A percentile compares a stretch with the other conserved stretches of the same genome.
phyloP scores from a whole-genome alignment of 1,139 yeast species.

The Lizanozyma gosingica region DNA sequence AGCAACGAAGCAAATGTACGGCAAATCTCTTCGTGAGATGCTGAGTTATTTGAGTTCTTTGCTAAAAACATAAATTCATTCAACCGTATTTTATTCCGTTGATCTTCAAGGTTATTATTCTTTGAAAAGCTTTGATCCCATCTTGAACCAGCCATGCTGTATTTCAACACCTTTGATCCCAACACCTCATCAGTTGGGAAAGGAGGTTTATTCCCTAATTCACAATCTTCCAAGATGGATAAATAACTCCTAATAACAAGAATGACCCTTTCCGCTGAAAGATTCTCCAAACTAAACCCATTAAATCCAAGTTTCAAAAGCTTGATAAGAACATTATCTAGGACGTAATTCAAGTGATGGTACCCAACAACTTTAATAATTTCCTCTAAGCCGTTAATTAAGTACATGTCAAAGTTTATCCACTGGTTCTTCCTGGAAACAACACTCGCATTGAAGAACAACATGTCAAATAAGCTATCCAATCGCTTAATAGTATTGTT shows the following conservation, averaged over 20 bases:
- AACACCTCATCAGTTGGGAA: conserved; percentile 66
- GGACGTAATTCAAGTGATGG: conserved; percentile 66
- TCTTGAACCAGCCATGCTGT: not conserved
- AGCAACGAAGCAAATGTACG: conserved; percentile 51
- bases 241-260: conserved; percentile 66
- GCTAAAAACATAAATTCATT: conserved; percentile 31
- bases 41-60: conserved; percentile 35
- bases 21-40: conserved; percentile 70
- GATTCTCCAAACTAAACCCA: conserved; percentile 48
- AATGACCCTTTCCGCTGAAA: conserved; percentile 62
- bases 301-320: conserved; percentile 47
- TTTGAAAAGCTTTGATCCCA: not conserved
- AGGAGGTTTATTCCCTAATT: conserved; percentile 50
- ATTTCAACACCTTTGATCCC: conserved; percentile 9
- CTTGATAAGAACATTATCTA: conserved; percentile 69
- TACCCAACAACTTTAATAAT: conserved; percentile 69
- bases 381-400: conserved; percentile 62
- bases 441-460: conserved; percentile 38
- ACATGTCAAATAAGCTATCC: conserved; percentile 42
- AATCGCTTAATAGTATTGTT: conserved; percentile 67
- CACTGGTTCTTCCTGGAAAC: conserved; percentile 60
- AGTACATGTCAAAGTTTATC: conserved; percentile 51
- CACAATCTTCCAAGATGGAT: conserved; percentile 54
- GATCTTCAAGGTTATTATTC: not conserved
- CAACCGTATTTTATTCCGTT: conserved; percentile 5